phyloP scores from a whole-genome alignment of 2,329 filamentous ascomycete genomes.

The Colletotrichum cordylinicola region DNA sequence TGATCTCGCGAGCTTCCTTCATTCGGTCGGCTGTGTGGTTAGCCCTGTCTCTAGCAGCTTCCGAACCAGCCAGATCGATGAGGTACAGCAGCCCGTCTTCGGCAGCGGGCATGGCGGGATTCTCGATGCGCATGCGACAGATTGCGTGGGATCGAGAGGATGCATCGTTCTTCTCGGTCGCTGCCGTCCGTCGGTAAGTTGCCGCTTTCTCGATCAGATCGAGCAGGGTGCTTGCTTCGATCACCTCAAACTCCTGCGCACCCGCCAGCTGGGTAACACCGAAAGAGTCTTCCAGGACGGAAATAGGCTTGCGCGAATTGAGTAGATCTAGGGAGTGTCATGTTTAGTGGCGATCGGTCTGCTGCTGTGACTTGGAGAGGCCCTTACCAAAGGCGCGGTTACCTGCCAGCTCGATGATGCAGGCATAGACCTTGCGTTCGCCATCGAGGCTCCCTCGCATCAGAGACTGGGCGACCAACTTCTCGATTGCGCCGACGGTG shows the following conservation, averaged over 20 bases:
- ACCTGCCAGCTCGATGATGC: conserved; percentile 44
- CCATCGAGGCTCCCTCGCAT: conserved; percentile 30
- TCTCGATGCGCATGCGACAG: conserved; percentile 50
- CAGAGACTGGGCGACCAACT: conserved; percentile 42
- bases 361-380: background rate
- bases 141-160: conserved; percentile 56
- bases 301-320: conserved; percentile 44
- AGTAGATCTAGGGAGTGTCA: conserved; percentile 31
- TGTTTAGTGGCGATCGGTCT: background rate
- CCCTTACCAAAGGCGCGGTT: conserved; percentile 35
- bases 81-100: conserved; percentile 51
- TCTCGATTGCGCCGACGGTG: conserved; percentile 47
- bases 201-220: conserved; percentile 40
- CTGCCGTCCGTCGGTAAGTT: conserved; percentile 44
- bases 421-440: conserved; percentile 36
- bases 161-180: conserved; percentile 50
- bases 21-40: conserved; percentile 47
- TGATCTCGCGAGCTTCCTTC: conserved; percentile 53
- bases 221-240: conserved; percentile 32
- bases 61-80: conserved; percentile 54
- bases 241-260: conserved; percentile 42
- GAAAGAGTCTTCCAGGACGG: conserved; percentile 50
- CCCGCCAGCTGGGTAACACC: conserved; percentile 50
- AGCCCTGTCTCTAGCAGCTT: conserved; percentile 48
- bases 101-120: conserved; percentile 28